phyloP scores from a whole-genome alignment of 495 filamentous ascomycete species.

The Aspergillus cristatus region DNA sequence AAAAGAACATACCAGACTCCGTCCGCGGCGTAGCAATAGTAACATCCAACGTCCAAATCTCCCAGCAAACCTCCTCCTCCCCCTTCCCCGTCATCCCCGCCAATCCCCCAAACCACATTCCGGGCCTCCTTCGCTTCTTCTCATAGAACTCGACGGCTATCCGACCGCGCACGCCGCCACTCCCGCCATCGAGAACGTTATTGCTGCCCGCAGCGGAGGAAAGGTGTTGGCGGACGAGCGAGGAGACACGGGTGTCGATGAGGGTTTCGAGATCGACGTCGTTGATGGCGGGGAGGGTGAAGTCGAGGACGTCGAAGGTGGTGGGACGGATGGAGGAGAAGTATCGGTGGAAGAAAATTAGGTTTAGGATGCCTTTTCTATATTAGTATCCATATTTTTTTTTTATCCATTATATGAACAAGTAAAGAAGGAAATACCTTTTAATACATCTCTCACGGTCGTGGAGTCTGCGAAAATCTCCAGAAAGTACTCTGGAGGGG shows the following conservation, averaged over 20 bases:
- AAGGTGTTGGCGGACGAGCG: constrained; percentile 57
- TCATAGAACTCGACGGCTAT: constrained; percentile 92
- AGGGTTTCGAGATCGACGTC: constrained; percentile 84
- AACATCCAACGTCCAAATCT: constrained; percentile 87
- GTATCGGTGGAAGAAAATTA: constrained; percentile 98
- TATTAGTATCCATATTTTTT: not conserved
- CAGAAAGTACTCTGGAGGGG: constrained; percentile 72
- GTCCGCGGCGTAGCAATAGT: constrained; percentile 82
- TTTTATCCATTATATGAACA: too few relatives aligned
- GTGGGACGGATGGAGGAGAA: constrained; percentile 80
- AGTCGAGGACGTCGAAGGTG: constrained; percentile 82
- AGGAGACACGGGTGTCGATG: constrained; percentile 75
- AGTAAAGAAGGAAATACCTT: constrained; percentile 49
- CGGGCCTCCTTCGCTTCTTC: constrained; percentile 64
- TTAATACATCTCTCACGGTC: constrained; percentile 81
- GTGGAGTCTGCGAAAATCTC: constrained; percentile 75
- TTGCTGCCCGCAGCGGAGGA: constrained; percentile 34
- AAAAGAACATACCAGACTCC: constrained; percentile 62
- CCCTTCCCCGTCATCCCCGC: constrained; percentile 50
- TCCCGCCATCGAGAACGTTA: constrained; percentile 38
- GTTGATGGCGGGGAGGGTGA: constrained; percentile 81
- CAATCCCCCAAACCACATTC: constrained; percentile 54
- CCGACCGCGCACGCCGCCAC: constrained; percentile 54
- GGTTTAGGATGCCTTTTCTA: constrained; percentile 73
- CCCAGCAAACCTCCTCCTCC: constrained; percentile 94